Evolutionary conservation across 2,329 filamentous ascomycete species (phyloP), one percentile per base, ranked within the genome.

Genomic region (Corynespora cassiicola): DNA sequence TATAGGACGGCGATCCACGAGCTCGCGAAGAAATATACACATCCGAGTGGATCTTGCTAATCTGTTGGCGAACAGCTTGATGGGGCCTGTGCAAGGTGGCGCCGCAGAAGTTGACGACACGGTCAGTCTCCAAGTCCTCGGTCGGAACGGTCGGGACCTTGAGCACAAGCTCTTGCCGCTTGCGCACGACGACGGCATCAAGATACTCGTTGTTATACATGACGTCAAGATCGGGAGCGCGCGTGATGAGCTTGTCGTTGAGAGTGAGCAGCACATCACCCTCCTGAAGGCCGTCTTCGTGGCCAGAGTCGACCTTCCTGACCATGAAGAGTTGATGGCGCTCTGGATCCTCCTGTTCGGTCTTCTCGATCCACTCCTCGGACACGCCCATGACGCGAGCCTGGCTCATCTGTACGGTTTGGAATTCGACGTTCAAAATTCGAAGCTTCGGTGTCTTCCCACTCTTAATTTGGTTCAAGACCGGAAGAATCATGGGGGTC

Each of bases 271-370:
- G 84, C 35, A 99, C 86, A 63, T 99, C 94, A 33, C 91, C 90
- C 72, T 99, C 95, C 19, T 88, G 77, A 11, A 99, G 78, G 11
- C 85, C 81, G 31, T 79, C 76, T n/a, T 71, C 70, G 56, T 66
- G 79, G 15, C 81, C 81, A 29, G 82, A 84, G 55, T 86, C 76
- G 45, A 95, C 86, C 73, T 99, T 99, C 58, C 90, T 87, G 19
- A 99, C 90, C 88, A 99, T 96, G 75, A 99, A 99, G 23, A 99
- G 81, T 71, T 99, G 94, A 64, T 99, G 94, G 41, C 90, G 88
- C 33, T 94, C 86, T 24, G 89, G 87, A 68, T 99, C 96, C 47
- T 90, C 89, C 51, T 85, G 77, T 36, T 94, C 86, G 2, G 96
- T 92, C 68, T 90, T 87, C 55, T 88, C 80, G 57, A 99, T 96